phyloP scores from a whole-genome alignment of 2,329 filamentous ascomycete species.

The Sporothrix phasma region DNA sequence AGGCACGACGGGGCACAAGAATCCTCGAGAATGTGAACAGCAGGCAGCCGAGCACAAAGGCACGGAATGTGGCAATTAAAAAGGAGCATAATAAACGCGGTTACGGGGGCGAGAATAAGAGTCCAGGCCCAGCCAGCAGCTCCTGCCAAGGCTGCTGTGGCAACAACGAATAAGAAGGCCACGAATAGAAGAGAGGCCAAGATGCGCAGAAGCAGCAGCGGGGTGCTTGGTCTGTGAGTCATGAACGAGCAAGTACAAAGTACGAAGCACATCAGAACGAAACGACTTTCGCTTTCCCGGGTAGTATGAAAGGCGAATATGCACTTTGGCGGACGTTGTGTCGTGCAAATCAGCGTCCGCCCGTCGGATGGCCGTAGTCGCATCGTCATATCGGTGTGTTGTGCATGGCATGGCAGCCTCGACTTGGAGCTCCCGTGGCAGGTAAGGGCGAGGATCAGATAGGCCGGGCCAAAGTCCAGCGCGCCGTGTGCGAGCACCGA shows the following conservation, averaged over 20 bases:
- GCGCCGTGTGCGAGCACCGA: not conserved
- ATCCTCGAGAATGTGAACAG: not conserved
- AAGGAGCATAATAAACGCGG: too few relatives aligned
- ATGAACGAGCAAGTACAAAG: not conserved
- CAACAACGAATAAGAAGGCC: not conserved
- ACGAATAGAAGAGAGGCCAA: not conserved
- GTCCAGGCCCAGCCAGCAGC: not conserved
- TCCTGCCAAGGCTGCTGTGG: slow-evolving; percentile 7
- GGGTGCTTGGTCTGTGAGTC: not conserved
- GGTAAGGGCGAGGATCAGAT: not conserved
- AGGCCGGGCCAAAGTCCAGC: not conserved
- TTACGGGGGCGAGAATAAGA: not conserved
- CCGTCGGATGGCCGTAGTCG: too few relatives aligned
- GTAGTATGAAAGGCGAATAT: too few relatives aligned
- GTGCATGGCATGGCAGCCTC: not conserved
- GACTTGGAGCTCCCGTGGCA: not conserved
- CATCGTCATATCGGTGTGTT: not conserved
- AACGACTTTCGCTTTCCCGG: too few relatives aligned
- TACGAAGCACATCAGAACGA: too few relatives aligned
- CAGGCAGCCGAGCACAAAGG: not conserved
- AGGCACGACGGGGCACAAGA: not conserved
- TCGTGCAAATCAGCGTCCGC: too few relatives aligned
- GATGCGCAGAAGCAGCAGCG: not conserved
- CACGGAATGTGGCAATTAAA: not conserved
- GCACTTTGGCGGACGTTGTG: too few relatives aligned